Conservation (phyloP, 345 rosid genomes). For the Eucalyptus sp. region DNA sequence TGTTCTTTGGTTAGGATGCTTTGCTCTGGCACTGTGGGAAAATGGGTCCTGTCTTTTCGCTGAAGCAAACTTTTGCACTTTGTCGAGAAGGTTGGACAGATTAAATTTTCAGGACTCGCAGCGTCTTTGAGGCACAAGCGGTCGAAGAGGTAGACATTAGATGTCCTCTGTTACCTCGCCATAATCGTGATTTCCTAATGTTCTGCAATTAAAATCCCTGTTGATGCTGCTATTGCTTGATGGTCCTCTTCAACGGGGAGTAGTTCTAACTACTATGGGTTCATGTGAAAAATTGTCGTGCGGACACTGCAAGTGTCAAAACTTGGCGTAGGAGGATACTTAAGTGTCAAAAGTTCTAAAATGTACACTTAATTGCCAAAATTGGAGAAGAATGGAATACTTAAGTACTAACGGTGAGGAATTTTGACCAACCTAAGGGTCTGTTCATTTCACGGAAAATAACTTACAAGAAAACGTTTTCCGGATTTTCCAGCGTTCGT, state of each 20-base stretch:
- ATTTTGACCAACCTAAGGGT: too few species aligned
- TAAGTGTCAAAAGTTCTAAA: too few species aligned
- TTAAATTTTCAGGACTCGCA: constrained; percentile 29
- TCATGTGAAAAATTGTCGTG: neutral
- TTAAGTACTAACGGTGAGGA: too few species aligned
- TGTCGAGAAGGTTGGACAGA: constrained; percentile 28
- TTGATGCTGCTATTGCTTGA: constrained; percentile 4
- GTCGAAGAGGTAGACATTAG: constrained; percentile 57
- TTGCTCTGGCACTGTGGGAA: neutral
- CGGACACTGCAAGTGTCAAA: too few species aligned
- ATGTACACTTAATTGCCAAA: too few species aligned
- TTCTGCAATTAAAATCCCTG: neutral
- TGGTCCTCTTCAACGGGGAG: constrained; percentile 14
- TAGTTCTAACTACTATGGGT: constrained; percentile 6
- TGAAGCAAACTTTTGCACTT: neutral
- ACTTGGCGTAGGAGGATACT: too few species aligned
- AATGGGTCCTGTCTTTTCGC: neutral
- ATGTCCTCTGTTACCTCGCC: constrained; percentile 6
- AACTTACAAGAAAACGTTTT: too few species aligned
- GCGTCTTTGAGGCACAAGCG: constrained; percentile 50
- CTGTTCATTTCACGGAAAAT: too few species aligned
- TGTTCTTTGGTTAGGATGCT: neutral
- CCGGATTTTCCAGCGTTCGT: too few species aligned
- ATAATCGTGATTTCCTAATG: neutral
- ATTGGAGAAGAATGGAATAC: too few species aligned